phyloP scores from a whole-genome alignment of 768 basidiomycete species.

The Polyporus arcularius region DNA sequence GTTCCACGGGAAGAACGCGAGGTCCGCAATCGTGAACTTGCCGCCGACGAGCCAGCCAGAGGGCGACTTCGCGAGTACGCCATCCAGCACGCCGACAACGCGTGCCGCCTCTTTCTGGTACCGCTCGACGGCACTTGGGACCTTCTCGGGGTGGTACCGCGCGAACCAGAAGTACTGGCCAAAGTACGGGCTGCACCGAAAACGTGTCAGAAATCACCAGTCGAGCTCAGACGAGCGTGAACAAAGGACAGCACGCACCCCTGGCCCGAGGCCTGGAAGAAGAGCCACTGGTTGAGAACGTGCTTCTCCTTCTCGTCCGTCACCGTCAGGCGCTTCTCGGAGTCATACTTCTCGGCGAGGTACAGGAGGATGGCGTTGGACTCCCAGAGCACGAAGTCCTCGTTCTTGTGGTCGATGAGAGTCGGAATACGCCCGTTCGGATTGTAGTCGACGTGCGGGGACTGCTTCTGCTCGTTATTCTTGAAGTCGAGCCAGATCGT shows the following conservation, averaged over 20 bases:
- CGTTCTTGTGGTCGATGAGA: slow-evolving; percentile 34
- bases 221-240: too few species aligned
- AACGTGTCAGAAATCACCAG: not conserved
- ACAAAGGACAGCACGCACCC: slow-evolving; percentile 16
- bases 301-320: slow-evolving; percentile 19
- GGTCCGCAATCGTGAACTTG: slow-evolving; percentile 29
- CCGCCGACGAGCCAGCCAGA: slow-evolving; percentile 29
- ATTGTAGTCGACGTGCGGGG: slow-evolving; percentile 29
- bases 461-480: slow-evolving; percentile 28
- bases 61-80: slow-evolving; percentile 28
- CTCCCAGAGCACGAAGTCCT: slow-evolving; percentile 38
- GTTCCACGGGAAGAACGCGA: slow-evolving; percentile 29
- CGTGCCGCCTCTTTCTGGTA: slow-evolving; percentile 32
- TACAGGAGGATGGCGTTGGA: slow-evolving; percentile 45
- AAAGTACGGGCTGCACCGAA: slow-evolving; percentile 25
- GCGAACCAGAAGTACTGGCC: slow-evolving; percentile 31
- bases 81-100: slow-evolving; percentile 31
- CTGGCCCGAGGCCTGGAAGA: slow-evolving; percentile 38
- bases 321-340: slow-evolving; percentile 36
- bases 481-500: slow-evolving; percentile 28
- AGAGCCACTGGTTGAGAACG: slow-evolving; percentile 42
- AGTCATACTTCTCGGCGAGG: slow-evolving; percentile 46
- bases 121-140: slow-evolving; percentile 30
- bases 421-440: slow-evolving; percentile 40
- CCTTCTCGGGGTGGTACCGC: slow-evolving; percentile 30